phyloP scores from a whole-genome alignment of 179 eudicot genomes.

The Drosera spatulata region DNA sequence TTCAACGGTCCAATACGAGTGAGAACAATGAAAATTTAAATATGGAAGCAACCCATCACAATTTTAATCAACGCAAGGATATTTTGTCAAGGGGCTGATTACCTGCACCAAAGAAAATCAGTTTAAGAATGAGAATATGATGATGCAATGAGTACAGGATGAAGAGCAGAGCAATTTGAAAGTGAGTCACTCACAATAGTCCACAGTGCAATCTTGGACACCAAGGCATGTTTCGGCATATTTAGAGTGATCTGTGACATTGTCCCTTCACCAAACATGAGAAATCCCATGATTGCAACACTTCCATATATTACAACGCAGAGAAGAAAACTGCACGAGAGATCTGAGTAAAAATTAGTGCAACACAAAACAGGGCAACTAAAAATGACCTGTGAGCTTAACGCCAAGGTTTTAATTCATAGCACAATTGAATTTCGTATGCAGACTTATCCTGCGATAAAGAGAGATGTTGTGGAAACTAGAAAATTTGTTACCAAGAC shows the following conservation, averaged over 20 bases:
- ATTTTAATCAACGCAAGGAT: conserved; percentile 31
- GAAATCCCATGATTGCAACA: conserved; percentile 72
- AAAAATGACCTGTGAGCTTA: neutral
- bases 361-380: neutral
- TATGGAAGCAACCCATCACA: neutral
- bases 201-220: conserved; percentile 74
- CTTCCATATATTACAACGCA: conserved; percentile 62
- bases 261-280: conserved; percentile 77
- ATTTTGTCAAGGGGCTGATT: conserved; percentile 84
- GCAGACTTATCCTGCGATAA: too few relatives aligned
- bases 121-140: neutral
- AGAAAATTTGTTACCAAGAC: too few relatives aligned
- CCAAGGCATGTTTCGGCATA: conserved; percentile 51
- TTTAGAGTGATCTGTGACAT: conserved; percentile 74
- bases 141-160: neutral
- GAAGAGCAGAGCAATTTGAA: neutral
- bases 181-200: conserved; percentile 54
- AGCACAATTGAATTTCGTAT: too few relatives aligned
- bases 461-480: too few relatives aligned
- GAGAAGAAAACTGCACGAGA: conserved; percentile 50
- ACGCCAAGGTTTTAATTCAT: too few relatives aligned
- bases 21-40: neutral
- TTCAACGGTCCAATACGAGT: neutral
- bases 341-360: neutral
- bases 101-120: conserved; percentile 37